Evolutionary conservation across 2,329 filamentous ascomycete species (phyloP).

Genomic region (Apiospora sp.): DNA sequence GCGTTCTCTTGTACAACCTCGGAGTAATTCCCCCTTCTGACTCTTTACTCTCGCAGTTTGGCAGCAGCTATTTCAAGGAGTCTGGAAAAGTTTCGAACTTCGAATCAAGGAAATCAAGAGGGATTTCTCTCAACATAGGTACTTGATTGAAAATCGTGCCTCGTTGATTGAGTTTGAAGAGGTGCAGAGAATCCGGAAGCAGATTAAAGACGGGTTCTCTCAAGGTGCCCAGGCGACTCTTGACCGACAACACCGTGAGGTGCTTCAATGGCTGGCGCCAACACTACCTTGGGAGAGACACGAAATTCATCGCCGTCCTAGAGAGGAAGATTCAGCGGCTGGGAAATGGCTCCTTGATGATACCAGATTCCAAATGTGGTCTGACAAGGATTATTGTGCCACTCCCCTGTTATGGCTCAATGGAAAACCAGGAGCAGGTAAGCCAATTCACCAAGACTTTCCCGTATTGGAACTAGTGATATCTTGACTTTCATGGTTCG

Average conservation of each 20-base stretch:
- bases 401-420: not conserved
- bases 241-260: not conserved
- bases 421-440: conserved; percentile 9
- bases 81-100: conserved; percentile 1
- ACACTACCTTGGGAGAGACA: not conserved
- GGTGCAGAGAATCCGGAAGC: not conserved
- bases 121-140: not conserved
- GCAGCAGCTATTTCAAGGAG: conserved; percentile 1
- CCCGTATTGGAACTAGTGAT: no score
- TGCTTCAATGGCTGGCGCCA: not conserved
- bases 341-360: conserved; percentile 5
- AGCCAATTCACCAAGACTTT: not conserved
- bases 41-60: not conserved
- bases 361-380: conserved; percentile 1
- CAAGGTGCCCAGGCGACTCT: not conserved
- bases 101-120: not conserved
- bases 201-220: not conserved
- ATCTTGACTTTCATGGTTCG: not conserved
- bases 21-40: not conserved
- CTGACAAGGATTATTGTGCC: conserved; percentile 1
- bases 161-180: not conserved
- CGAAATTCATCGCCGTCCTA: not conserved
- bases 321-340: not conserved
- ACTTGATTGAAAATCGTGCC: not conserved
- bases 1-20: not conserved